Evolutionary conservation across 345 rosid genomes (phyloP).

Genomic region (Lumnitzera racemosa): DNA sequence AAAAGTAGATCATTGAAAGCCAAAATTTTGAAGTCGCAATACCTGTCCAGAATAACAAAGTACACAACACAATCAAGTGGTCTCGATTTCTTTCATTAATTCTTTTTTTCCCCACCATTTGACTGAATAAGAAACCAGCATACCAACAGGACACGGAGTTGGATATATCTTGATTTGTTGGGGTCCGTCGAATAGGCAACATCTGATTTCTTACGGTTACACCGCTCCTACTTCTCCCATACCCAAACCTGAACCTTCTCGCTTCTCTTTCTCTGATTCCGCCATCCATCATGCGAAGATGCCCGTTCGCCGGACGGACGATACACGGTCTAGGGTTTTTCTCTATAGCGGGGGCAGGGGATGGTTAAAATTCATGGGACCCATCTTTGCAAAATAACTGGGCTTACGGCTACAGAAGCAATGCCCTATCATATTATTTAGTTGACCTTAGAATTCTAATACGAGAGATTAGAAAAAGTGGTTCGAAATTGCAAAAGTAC

Average conservation of each 20-base stretch:
- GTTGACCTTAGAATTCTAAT: too few relatives aligned
- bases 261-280: conserved; percentile 14
- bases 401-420: too few relatives aligned
- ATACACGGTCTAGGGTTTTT: too few relatives aligned
- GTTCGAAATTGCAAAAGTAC: too few relatives aligned
- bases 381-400: too few relatives aligned
- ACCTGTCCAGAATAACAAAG: conserved; percentile 12
- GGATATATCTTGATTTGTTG: not conserved
- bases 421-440: too few relatives aligned
- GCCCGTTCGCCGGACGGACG: too few relatives aligned
- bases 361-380: too few relatives aligned
- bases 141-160: conserved; percentile 30
- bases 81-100: too few relatives aligned
- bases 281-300: too few relatives aligned
- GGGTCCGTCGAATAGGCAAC: conserved; percentile 14
- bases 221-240: not conserved
- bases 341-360: too few relatives aligned
- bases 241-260: conserved; percentile 26
- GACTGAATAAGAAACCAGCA: not conserved
- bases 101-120: not conserved
- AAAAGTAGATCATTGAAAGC: conserved; percentile 38
- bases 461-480: too few relatives aligned
- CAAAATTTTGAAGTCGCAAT: conserved; percentile 54
- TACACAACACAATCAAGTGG: not conserved
- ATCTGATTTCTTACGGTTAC: not conserved